Base-by-base conservation (phyloP, 805 yeast species). In the Zygoascus bituminiphila region DNA sequence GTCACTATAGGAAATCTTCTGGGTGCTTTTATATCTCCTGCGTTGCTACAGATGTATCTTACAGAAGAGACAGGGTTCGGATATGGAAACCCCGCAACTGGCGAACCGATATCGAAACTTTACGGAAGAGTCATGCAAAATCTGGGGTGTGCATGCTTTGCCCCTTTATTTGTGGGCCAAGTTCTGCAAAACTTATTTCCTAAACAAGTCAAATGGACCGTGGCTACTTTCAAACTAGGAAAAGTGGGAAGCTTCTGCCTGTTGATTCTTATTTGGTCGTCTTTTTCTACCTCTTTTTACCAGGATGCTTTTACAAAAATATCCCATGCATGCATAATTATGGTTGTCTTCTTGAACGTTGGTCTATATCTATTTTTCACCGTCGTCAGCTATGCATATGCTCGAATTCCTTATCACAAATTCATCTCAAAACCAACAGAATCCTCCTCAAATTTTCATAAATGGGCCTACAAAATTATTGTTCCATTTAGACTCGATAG, bases 151-250 rank as follows among this genome's bases (percentile, higher is more conserved):
- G 77, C 88, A 5, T 88, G 88, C 4, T 87, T 88, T 63, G 78
- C 88, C 8, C 96, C 96, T 0, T 64, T 87, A 19, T 81, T 84
- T 61, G 88, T 88, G n/a, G 96, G 96, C 0, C 96, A 88, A 64
- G 79, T 82, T 10, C 58, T 84, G 15, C 95, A 86, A 62, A 81
- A 84, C 59, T 26, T 84, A 2, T 75, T 77, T 50, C 88, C 93
- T 0, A 73, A 71, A 44, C 82, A 81, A 61, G 77, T 78, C 2
- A 76, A 79, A 55, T 80, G 82, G 80, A 67, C 72, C 26, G 63
- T 80, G 36, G 66, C 76, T 2, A 79, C 75, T 9, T 79, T 81
- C 61, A 75, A 73, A 53, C 67, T 87, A 50, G 74, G 73, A 56
- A 87, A 88, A 63, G 79, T 88, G 35, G 91, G 94, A 1, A 76